Evolutionary conservation across 352 stramenopile genomes (phyloP), one percentile per base, ranked within the genome.

Genomic region (Elongisporangium prolatum): DNA sequence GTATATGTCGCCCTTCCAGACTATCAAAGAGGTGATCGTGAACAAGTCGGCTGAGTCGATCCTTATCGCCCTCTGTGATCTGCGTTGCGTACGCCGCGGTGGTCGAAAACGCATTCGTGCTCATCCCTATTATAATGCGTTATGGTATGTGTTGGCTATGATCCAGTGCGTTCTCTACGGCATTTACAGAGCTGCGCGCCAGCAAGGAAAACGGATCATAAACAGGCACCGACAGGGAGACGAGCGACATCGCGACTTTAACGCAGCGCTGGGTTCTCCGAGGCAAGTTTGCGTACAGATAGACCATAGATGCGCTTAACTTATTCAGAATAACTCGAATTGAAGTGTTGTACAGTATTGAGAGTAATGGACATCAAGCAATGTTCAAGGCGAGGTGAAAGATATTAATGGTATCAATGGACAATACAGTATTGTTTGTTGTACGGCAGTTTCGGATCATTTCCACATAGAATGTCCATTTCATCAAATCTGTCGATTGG

Each of bases 31-130:
- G 47, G 70, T 79, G 22, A 22, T 82, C 28, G 48, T 44, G 17
- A 67, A 52, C 48, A 70, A 71, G 48, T 68, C 58, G 13, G 57
- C 64, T 21, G 58, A 57, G 21, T 77, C 70, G 3, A 84, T 90
- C 25, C 67, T 67, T 3, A 69, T 84, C n/a, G n/a, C 69, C n/a
- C 74, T 90, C 60, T 72, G 74, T 50, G n/a, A 53, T 75, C 13
- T 77, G 72, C 69, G 60, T 81, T 25, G 28, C 69, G 21, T 72
- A 81, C 47, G 64, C 57, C 0, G 53, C 74, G 21, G 55, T 74
- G 16, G 60, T 61, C 11, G 51, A 47, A 50, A 67, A 81, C 64
- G 63, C 64, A 64, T 69, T 76, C 52, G 56, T 77, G 3, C 74
- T 81, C 48, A 60, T 56, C 3, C 68, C 74, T 3, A n/a, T n/a